Evolutionary conservation across 192 early-diverging fungal species (phyloP).

Genomic region (Chytriomyces sp.): DNA sequence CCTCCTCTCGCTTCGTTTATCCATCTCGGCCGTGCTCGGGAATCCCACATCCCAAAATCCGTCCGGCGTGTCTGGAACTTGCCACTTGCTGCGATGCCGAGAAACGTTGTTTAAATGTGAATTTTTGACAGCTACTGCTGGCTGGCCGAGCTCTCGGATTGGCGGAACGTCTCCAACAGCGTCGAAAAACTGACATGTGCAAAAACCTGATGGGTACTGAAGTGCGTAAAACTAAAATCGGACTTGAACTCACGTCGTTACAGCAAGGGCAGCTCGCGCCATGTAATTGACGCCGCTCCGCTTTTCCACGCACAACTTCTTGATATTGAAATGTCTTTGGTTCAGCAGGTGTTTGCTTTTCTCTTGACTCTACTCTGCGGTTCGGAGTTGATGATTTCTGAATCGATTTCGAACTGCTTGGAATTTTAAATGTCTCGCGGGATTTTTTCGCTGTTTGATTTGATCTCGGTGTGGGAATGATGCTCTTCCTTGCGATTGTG

Average conservation of each 20-base stretch:
- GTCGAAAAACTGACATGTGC: neutral
- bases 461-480: too few relatives aligned
- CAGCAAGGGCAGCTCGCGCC: constrained; percentile 18
- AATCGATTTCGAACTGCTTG: too few relatives aligned
- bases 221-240: neutral
- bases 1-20: neutral
- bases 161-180: constrained; percentile 18
- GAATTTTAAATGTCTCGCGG: too few relatives aligned
- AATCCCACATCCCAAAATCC: constrained; percentile 34
- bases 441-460: too few relatives aligned
- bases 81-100: constrained; percentile 4
- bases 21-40: constrained; percentile 4
- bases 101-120: constrained; percentile 14
- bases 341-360: too few relatives aligned
- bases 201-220: neutral
- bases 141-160: constrained; percentile 21
- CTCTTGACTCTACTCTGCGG: too few relatives aligned
- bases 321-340: constrained; percentile 1
- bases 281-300: constrained; percentile 20
- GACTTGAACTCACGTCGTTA: constrained; percentile 1
- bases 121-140: neutral
- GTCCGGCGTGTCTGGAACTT: constrained; percentile 13
- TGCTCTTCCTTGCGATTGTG: too few relatives aligned
- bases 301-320: constrained; percentile 24
- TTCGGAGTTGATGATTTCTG: too few relatives aligned